A percentile compares a stretch with the other conserved stretches of the same genome.
These are phyloP conservation scores for Phylloboletellus chloephorus DNA, from an alignment of 1,284 basidiomycete genomes.

Conservation along the genomic window DNA sequence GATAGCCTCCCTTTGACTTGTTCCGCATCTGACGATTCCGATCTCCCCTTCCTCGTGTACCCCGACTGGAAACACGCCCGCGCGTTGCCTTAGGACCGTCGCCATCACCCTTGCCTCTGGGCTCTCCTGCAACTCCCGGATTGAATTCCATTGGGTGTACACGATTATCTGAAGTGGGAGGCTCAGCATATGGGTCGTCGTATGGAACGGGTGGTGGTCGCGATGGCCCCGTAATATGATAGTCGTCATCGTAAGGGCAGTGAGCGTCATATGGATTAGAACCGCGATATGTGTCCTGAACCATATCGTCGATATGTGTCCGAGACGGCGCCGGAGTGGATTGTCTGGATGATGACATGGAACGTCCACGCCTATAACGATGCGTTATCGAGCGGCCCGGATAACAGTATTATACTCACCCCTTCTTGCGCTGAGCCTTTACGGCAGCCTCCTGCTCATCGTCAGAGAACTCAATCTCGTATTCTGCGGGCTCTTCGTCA, in stretches of 20 bases:
- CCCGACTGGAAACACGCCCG: slow-evolving; percentile 35
- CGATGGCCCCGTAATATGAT: slow-evolving; percentile 41
- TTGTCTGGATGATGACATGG: slow-evolving; percentile 48
- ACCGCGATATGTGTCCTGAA: slow-evolving; percentile 40
- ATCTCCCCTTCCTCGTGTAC: slow-evolving; percentile 18
- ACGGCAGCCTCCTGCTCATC: slow-evolving; percentile 79
- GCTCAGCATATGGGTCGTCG: slow-evolving; percentile 70
- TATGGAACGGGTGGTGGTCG: slow-evolving; percentile 65
- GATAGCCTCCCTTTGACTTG: slow-evolving; percentile 16
- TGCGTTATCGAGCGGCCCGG: slow-evolving; percentile 8
- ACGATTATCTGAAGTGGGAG: slow-evolving; percentile 27
- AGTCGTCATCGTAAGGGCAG: slow-evolving; percentile 62
- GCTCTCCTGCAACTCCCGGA: slow-evolving; percentile 13
- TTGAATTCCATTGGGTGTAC: slow-evolving; percentile 1
- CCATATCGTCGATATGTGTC: slow-evolving; percentile 50
- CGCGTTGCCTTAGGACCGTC: slow-evolving; percentile 14
- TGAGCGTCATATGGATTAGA: slow-evolving; percentile 58
- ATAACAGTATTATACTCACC: slow-evolving; percentile 35
- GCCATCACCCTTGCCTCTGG: slow-evolving; percentile 23
- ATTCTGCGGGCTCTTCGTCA: slow-evolving; percentile 82
- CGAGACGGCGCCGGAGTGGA: slow-evolving; percentile 50
- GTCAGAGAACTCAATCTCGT: slow-evolving; percentile 86
- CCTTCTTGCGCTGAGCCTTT: slow-evolving; percentile 51
- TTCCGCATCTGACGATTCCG: slow-evolving; percentile 17
- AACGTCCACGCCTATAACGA: slow-evolving; percentile 45